Percentiles rank a stretch among this genome's conserved stretches.
Conservation (phyloP, 2,329 filamentous ascomycete species). For the Epicoccum sorghinum region DNA sequence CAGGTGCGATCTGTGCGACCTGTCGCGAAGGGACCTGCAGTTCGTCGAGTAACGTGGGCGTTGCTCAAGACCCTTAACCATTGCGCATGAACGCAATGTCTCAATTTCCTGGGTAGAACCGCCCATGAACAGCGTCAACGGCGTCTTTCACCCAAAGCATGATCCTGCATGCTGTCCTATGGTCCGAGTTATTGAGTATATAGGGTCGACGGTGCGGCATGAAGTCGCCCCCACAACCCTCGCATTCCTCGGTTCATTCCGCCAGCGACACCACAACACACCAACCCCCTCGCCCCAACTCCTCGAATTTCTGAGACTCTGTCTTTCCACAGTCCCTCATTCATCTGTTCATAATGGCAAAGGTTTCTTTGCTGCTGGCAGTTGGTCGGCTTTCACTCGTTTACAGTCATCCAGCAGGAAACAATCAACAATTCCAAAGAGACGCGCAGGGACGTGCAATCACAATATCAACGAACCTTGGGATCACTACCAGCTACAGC, state of each 20-base stretch:
- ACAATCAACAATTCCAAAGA: conserved; percentile 14
- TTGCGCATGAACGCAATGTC: conserved; percentile 31
- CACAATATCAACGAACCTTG: conserved; percentile 25
- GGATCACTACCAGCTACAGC: conserved; percentile 41
- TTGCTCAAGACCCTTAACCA: conserved; percentile 23
- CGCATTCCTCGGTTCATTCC: conserved; percentile 42
- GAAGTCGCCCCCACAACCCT: conserved; percentile 24
- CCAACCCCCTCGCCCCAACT: background rate
- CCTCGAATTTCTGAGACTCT: conserved; percentile 21
- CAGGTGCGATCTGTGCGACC: conserved; percentile 23
- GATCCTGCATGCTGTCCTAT: conserved; percentile 3
- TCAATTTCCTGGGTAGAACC: conserved; percentile 29
- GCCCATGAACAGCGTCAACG: conserved; percentile 28
- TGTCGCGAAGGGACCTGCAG: conserved; percentile 35
- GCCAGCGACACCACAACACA: conserved; percentile 12
- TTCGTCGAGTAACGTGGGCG: conserved; percentile 29
- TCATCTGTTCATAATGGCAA: conserved; percentile 31
- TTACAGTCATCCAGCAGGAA: conserved; percentile 30
- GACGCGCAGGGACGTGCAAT: conserved; percentile 27
- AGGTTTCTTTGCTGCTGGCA: conserved; percentile 34
- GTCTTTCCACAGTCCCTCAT: conserved; percentile 22
- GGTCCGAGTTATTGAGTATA: conserved; percentile 28
- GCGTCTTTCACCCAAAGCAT: conserved; percentile 30
- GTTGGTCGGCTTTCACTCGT: conserved; percentile 30
- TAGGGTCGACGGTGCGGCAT: conserved; percentile 22